A percentile compares a stretch with the other conserved stretches of the same genome.
These are phyloP conservation scores for Lactarius psammicola DNA, from an alignment of 768 basidiomycete genomes.

Conservation along the genomic window DNA sequence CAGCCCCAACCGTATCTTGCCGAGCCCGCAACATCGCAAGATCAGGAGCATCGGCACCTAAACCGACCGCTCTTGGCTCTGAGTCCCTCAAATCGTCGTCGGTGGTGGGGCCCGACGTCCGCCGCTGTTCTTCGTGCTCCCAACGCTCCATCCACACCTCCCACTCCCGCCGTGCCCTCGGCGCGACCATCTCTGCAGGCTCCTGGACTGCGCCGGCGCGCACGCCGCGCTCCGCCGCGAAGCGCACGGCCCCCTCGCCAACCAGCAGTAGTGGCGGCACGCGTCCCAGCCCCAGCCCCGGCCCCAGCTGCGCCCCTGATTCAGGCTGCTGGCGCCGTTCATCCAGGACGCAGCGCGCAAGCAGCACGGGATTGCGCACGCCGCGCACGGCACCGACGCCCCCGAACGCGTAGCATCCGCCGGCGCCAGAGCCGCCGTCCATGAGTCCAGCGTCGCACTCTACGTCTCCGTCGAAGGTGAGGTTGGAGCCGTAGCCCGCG, in stretches of 20 bases:
- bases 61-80: not conserved
- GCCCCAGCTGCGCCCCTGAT: accelerated
- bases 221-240: constrained; percentile 43
- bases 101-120: not conserved
- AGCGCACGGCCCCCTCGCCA: constrained; percentile 55
- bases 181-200: constrained; percentile 48
- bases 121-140: constrained; percentile 25
- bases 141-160: constrained; percentile 55
- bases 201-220: constrained; percentile 28
- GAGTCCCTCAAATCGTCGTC: too few relatives aligned
- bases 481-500: constrained; percentile 72
- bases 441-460: constrained; percentile 84
- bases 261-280: constrained; percentile 69
- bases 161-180: constrained; percentile 55
- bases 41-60: not conserved
- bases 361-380: constrained; percentile 64
- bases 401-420: constrained; percentile 49
- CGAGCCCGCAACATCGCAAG: constrained; percentile 29
- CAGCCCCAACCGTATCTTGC: constrained; percentile 84
- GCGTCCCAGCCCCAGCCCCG: constrained; percentile 53
- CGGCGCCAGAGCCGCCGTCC: constrained; percentile 39
- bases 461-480: constrained; percentile 69
- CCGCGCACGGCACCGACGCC: constrained; percentile 67
- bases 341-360: constrained; percentile 58
- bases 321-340: constrained; percentile 41